Percentiles rank a stretch among this genome's conserved stretches.
phyloP scores from a whole-genome alignment of 805 yeast genomes.

The Kluyveromyces lactis region DNA sequence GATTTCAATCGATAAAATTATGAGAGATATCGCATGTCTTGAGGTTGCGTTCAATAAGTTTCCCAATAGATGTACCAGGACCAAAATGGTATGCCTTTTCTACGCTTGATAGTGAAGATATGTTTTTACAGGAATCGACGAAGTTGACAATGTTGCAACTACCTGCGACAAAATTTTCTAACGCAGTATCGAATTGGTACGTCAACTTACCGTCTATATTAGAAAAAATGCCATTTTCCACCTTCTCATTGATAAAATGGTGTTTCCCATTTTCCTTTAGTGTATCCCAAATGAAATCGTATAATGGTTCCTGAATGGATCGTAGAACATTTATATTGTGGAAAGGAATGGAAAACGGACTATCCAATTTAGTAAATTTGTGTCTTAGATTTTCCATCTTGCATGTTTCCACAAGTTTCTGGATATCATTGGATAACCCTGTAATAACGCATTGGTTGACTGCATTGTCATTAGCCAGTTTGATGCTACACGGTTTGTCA shows the following conservation, averaged over 20 bases:
- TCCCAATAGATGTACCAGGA: conserved; percentile 26
- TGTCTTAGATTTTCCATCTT: conserved; percentile 9
- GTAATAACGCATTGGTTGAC: conserved; percentile 28
- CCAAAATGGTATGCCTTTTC: conserved; percentile 24
- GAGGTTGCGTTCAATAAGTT: conserved; percentile 23
- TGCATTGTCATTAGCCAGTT: conserved; percentile 27
- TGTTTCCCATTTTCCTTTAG: conserved; percentile 22
- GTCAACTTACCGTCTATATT: conserved; percentile 26
- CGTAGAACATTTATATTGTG: conserved; percentile 26
- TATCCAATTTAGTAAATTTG: conserved; percentile 18
- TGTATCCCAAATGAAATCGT: conserved; percentile 27
- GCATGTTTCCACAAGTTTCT: conserved; percentile 11
- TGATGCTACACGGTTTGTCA: conserved; percentile 5
- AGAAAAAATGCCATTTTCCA: conserved; percentile 25
- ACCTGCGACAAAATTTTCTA: conserved; percentile 28
- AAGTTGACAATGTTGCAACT: conserved; percentile 28
- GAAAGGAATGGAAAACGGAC: conserved; percentile 27
- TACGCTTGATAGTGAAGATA: conserved; percentile 10
- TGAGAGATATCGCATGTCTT: background rate
- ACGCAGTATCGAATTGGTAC: conserved; percentile 20
- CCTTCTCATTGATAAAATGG: conserved; percentile 12
- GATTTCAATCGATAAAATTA: background rate
- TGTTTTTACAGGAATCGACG: conserved; percentile 25
- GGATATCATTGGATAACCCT: conserved; percentile 23
- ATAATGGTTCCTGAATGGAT: conserved; percentile 26